Conservation (phyloP, 805 yeast species). For the Metschnikowia arizonensis region DNA sequence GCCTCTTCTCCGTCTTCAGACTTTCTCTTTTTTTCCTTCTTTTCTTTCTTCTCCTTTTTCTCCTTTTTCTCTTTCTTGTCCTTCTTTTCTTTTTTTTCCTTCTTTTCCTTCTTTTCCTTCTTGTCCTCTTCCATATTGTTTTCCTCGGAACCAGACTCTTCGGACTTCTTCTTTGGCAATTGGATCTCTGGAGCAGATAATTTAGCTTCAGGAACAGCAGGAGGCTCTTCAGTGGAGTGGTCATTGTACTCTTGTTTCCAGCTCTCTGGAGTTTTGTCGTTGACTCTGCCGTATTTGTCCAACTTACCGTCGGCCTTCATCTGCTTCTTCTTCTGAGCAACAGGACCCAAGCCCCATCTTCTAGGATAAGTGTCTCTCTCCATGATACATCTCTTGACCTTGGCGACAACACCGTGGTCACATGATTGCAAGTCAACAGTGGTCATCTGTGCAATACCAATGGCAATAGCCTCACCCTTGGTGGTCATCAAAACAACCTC, state of each 20-base stretch:
- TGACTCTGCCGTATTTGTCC: slow-evolving; percentile 90
- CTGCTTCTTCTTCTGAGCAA: slow-evolving; percentile 97
- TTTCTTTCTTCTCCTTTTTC: slow-evolving; percentile 47
- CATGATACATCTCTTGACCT: slow-evolving; percentile 98
- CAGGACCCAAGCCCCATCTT: slow-evolving; percentile 99
- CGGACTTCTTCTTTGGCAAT: slow-evolving; percentile 49
- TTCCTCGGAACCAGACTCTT: slow-evolving; percentile 37
- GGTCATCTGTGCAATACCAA: slow-evolving; percentile 98
- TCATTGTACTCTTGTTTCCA: slow-evolving; percentile 87
- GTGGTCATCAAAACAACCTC: slow-evolving; percentile 98
- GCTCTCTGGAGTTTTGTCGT: slow-evolving; percentile 87
- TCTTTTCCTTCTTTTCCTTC: slow-evolving; percentile 24
- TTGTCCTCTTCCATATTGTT: slow-evolving; percentile 24
- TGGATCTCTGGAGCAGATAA: slow-evolving; percentile 43
- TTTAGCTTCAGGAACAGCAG: slow-evolving; percentile 54
- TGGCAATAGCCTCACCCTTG: slow-evolving; percentile 98
- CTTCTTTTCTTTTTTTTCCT: slow-evolving; percentile 27
- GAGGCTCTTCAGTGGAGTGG: slow-evolving; percentile 56
- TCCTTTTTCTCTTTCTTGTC: slow-evolving; percentile 35
- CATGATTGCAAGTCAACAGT: slow-evolving; percentile 94
- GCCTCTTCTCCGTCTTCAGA: slow-evolving; percentile 37
- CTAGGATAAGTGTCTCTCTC: slow-evolving; percentile 99
- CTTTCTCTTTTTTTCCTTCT: slow-evolving; percentile 29
- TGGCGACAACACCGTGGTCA: slow-evolving; percentile 98
- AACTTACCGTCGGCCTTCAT: slow-evolving; percentile 95